Percentiles rank a stretch among this genome's conserved stretches.
Evolutionary conservation across 805 yeast species (phyloP).

Genomic region (Hanseniaspora taiwanica): DNA sequence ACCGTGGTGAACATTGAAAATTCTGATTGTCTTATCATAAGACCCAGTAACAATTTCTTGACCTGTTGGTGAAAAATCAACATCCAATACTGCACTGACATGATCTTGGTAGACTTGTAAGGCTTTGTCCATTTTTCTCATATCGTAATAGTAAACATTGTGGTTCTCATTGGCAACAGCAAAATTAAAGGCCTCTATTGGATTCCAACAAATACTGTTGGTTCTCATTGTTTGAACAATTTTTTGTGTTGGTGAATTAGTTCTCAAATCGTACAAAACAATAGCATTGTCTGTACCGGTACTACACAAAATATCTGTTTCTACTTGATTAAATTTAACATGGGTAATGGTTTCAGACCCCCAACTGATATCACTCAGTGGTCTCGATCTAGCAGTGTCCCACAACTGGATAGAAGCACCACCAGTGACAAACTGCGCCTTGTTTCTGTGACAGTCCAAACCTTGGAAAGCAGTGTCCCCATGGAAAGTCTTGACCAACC

Average conservation of each 20-base stretch:
- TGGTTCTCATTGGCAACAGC: constrained; percentile 92
- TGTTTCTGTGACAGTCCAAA: constrained; percentile 72
- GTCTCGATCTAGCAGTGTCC: constrained; percentile 73
- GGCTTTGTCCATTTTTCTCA: constrained; percentile 79
- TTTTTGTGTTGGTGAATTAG: constrained; percentile 86
- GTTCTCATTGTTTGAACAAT: constrained; percentile 71
- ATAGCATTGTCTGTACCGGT: constrained; percentile 86
- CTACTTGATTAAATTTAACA: constrained; percentile 81
- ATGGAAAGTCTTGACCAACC: constrained; percentile 62
- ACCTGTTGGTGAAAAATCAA: constrained; percentile 95
- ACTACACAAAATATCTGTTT: constrained; percentile 77
- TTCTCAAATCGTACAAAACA: constrained; percentile 80
- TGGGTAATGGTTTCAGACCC: constrained; percentile 84
- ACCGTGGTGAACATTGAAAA: constrained; percentile 64
- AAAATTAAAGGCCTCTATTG: constrained; percentile 91
- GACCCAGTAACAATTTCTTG: constrained; percentile 92
- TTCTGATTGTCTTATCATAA: constrained; percentile 83
- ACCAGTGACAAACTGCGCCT: constrained; percentile 74
- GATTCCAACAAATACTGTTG: constrained; percentile 88
- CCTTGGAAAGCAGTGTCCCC: constrained; percentile 79
- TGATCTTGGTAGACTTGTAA: constrained; percentile 86
- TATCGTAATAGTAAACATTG: constrained; percentile 87
- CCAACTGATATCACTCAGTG: constrained; percentile 75
- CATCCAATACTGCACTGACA: constrained; percentile 87
- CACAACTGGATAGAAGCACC: constrained; percentile 86